Evolutionary conservation across 2,329 filamentous ascomycete genomes (phyloP).

Genomic region (Pseudogymnoascus sp.): DNA sequence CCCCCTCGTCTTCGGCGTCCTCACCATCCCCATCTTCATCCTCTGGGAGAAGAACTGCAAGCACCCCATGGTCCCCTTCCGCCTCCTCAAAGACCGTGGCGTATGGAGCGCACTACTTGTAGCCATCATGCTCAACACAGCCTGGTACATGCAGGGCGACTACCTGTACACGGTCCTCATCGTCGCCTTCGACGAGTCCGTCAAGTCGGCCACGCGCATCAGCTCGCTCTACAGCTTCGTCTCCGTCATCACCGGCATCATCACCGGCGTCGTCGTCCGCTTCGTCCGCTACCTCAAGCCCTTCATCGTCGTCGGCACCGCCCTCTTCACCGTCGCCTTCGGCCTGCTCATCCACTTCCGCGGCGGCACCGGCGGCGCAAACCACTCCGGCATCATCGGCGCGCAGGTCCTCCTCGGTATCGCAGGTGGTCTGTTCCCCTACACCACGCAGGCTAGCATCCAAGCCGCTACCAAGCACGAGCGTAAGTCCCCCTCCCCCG

Average conservation of each 20-base stretch:
- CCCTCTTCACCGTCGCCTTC: constrained; percentile 57
- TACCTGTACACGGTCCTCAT: constrained; percentile 57
- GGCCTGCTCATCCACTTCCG: constrained; percentile 58
- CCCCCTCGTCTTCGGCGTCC: constrained; percentile 44
- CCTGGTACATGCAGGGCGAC: constrained; percentile 58
- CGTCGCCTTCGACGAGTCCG: constrained; percentile 53
- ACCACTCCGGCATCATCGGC: constrained; percentile 51
- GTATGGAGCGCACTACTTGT: constrained; percentile 58
- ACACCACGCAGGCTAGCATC: constrained; percentile 43
- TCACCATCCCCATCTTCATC: constrained; percentile 42
- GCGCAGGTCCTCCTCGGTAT: constrained; percentile 57
- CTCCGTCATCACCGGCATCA: constrained; percentile 50
- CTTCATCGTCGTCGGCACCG: constrained; percentile 56
- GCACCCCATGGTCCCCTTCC: constrained; percentile 52
- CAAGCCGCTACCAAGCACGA: constrained; percentile 45
- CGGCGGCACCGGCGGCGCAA: constrained; percentile 38
- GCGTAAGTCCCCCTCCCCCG: constrained; percentile 15
- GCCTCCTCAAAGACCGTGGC: constrained; percentile 54
- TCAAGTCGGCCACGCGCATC: constrained; percentile 51
- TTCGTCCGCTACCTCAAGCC: constrained; percentile 52
- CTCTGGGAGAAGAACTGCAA: constrained; percentile 46
- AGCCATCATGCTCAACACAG: constrained; percentile 47
- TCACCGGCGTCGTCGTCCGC: constrained; percentile 51
- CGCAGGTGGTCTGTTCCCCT: constrained; percentile 52
- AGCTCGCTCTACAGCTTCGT: constrained; percentile 51